These are phyloP conservation scores for Solanum hybrid DNA, from an alignment of 305 asterid genomes.

Conservation along the genomic window DNA sequence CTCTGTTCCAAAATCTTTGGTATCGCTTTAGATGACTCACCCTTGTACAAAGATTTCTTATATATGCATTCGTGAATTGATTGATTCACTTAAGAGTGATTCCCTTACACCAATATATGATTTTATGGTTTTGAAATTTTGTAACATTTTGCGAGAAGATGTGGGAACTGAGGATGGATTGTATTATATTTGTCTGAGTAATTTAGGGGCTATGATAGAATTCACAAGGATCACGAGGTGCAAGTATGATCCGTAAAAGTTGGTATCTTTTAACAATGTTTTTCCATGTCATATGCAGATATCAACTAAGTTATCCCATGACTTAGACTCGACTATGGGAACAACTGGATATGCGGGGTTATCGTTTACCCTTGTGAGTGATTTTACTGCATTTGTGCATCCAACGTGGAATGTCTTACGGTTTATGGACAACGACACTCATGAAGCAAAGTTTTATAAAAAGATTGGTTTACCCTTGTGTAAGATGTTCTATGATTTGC, in stretches of 20 bases:
- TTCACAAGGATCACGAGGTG: background rate
- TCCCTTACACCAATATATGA: background rate
- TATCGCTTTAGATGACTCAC: background rate
- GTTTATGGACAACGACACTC: slow-evolving; percentile 10
- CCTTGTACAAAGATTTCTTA: background rate
- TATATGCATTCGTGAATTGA: background rate
- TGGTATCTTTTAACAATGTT: background rate
- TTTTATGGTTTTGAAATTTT: background rate
- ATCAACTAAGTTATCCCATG: slow-evolving; percentile 28
- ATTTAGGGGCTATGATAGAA: slow-evolving; percentile 42
- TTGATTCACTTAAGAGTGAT: background rate
- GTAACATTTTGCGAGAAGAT: background rate
- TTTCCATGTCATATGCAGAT: slow-evolving; percentile 42
- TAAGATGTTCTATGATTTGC: slow-evolving; percentile 27
- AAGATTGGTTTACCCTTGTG: slow-evolving; percentile 26
- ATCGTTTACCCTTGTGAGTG: slow-evolving; percentile 21
- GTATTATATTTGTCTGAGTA: slow-evolving; percentile 43
- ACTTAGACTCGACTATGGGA: slow-evolving; percentile 20
- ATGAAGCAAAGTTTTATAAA: slow-evolving; percentile 2
- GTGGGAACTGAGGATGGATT: background rate
- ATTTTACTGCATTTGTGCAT: slow-evolving; percentile 33
- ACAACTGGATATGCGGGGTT: slow-evolving; percentile 18
- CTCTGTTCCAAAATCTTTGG: slow-evolving; percentile 30
- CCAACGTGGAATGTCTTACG: slow-evolving; percentile 22
- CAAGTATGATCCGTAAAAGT: background rate